Conservation (phyloP, 2,329 filamentous ascomycete genomes). For the Fulvia fulva region DNA sequence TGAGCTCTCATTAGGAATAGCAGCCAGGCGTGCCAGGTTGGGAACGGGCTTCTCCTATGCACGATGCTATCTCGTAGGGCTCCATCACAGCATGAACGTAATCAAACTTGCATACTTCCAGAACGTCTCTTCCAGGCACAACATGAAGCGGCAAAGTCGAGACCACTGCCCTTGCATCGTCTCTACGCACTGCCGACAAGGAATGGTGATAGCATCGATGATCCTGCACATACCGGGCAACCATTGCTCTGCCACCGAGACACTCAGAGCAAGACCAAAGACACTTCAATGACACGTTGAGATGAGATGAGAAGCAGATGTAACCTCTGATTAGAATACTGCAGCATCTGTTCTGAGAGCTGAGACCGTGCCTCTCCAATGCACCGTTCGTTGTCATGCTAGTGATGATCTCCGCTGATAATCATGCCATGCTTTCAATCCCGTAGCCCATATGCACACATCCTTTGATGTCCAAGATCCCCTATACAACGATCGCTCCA, state of each 20-base stretch:
- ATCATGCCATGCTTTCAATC: too few species aligned
- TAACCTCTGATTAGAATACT: background rate
- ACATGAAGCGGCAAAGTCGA: background rate
- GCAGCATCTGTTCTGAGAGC: too few species aligned
- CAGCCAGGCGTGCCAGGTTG: background rate
- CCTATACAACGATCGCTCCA: background rate
- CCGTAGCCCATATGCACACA: background rate
- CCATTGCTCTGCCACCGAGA: background rate
- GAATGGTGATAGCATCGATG: background rate
- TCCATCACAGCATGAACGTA: background rate
- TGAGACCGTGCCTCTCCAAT: background rate
- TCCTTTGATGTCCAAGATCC: background rate
- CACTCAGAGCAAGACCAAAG: too few species aligned
- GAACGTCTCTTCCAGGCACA: background rate
- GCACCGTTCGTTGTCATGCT: background rate
- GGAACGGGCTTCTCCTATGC: background rate
- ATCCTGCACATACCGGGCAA: background rate
- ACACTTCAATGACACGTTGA: too few species aligned
- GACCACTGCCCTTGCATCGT: background rate
- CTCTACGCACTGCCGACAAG: background rate
- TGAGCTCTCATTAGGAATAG: background rate
- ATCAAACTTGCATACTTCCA: background rate
- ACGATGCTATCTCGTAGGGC: background rate
- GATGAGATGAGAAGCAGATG: background rate
- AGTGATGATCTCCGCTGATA: background rate